phyloP scores from a whole-genome alignment of 139 green algal genomes.

The Chlorella sp. region DNA sequence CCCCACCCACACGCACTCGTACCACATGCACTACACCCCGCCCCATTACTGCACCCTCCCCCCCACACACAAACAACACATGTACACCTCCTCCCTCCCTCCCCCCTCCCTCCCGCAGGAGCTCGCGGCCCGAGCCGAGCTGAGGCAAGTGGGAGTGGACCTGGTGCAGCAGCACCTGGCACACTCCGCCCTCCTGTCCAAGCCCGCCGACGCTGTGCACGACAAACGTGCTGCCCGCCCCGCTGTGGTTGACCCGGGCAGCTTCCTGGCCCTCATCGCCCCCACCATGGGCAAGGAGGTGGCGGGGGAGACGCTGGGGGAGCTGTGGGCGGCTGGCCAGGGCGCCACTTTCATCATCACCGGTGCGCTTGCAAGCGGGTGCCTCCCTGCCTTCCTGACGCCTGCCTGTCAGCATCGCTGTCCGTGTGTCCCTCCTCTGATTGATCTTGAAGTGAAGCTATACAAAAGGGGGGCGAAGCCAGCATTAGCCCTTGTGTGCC shows the following conservation, averaged over 20 bases:
- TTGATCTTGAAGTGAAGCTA: no score
- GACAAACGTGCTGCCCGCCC: not conserved
- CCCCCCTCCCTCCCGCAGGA: not conserved
- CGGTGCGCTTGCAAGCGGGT: not conserved
- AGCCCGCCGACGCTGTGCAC: not conserved
- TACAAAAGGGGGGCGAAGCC: no score
- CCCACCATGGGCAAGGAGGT: not conserved
- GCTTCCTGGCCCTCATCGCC: conserved; percentile 16
- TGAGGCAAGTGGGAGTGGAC: not conserved
- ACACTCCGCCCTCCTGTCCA: no score
- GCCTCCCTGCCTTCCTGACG: no score
- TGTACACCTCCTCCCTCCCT: not conserved
- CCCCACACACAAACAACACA: no score
- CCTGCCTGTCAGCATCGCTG: no score
- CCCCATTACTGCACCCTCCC: no score
- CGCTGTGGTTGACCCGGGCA: not conserved
- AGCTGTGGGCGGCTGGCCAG: conserved; percentile 1
- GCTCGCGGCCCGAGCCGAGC: not conserved
- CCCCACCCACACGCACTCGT: no score
- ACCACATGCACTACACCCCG: no score
- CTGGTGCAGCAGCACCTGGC: not conserved
- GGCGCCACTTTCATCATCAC: conserved; percentile 11
- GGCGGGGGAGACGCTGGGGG: not conserved
- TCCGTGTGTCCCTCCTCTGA: no score
- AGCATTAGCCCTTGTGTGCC: no score